A percentile compares a stretch with the other conserved stretches of the same genome.
phyloP scores from a whole-genome alignment of 495 filamentous ascomycete species.

The Talaromyces nanjingensis region DNA sequence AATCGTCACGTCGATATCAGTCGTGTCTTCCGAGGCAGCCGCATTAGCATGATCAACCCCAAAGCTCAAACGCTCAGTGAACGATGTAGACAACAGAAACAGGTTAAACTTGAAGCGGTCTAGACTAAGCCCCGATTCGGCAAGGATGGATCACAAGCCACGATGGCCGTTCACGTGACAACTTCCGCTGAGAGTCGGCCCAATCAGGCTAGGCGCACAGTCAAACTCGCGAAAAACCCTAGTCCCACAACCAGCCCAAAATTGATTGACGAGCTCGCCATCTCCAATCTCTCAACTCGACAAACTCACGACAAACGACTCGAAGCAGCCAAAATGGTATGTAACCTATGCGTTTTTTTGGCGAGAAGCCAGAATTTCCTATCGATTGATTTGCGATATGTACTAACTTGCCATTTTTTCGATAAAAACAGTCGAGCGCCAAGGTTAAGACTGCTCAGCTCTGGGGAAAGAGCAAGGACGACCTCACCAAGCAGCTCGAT shows the following conservation, averaged over 20 bases:
- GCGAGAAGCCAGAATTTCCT: not conserved
- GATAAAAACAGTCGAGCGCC: slow-evolving; percentile 58
- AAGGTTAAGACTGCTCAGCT: slow-evolving; percentile 94
- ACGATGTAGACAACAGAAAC: not conserved
- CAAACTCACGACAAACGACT: slow-evolving; percentile 37
- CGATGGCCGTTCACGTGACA: not conserved
- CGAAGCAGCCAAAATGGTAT: slow-evolving; percentile 45
- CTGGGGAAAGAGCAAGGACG: slow-evolving; percentile 98
- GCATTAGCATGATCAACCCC: not conserved
- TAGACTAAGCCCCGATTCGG: not conserved
- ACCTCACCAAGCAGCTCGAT: slow-evolving; percentile 85
- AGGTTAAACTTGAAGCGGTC: not conserved
- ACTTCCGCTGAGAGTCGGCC: not conserved
- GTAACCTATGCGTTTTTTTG: slow-evolving; percentile 14
- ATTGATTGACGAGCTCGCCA: slow-evolving; percentile 37
- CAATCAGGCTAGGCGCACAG: slow-evolving; percentile 21
- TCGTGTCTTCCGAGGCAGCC: not conserved
- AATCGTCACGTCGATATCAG: not conserved
- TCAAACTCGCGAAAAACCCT: slow-evolving; percentile 28
- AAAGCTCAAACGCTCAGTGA: not conserved
- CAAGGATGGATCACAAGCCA: not conserved
- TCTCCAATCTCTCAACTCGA: slow-evolving; percentile 46
- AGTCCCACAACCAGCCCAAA: slow-evolving; percentile 42
- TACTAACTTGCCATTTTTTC: slow-evolving; percentile 1
- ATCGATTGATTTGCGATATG: not conserved